A percentile compares a stretch with the other conserved stretches of the same genome.
Evolutionary conservation across 148 eudicot genomes (phyloP).

Genomic region (Persicaria maculosa): DNA sequence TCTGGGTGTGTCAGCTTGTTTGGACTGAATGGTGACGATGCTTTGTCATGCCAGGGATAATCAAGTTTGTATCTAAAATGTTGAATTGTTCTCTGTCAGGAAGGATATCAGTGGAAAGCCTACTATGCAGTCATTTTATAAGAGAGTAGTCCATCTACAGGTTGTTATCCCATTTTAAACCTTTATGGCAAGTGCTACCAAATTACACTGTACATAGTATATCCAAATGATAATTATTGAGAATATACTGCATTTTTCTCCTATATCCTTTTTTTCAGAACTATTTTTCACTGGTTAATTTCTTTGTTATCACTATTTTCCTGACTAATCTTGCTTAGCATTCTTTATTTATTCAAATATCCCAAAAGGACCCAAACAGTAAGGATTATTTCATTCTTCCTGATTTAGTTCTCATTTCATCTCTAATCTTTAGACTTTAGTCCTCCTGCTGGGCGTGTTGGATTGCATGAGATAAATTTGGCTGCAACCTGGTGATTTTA

Average conservation of each 20-base stretch:
- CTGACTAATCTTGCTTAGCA: background rate
- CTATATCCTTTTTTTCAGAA: background rate
- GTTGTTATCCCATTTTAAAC: conserved; percentile 21
- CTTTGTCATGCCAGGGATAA: conserved; percentile 5
- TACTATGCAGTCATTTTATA: conserved; percentile 60
- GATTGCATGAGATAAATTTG: background rate
- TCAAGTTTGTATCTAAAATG: conserved; percentile 1
- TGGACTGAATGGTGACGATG: background rate
- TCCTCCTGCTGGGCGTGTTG: background rate
- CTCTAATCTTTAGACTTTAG: background rate
- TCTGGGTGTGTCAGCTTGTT: no score
- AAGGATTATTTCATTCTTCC: background rate
- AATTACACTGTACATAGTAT: no score
- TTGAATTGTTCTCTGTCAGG: conserved; percentile 36
- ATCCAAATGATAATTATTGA: background rate
- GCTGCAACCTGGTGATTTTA: background rate
- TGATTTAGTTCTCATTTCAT: background rate
- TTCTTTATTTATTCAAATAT: background rate
- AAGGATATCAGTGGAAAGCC: conserved; percentile 60
- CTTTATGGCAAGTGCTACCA: background rate
- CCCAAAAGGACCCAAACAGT: background rate
- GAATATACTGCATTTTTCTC: background rate
- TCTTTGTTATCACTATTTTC: background rate
- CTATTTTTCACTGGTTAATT: background rate
- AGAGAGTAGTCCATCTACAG: conserved; percentile 72